Evolutionary conservation across 2,329 filamentous ascomycete genomes (phyloP).

Genomic region (Cladosporium sp.): DNA sequence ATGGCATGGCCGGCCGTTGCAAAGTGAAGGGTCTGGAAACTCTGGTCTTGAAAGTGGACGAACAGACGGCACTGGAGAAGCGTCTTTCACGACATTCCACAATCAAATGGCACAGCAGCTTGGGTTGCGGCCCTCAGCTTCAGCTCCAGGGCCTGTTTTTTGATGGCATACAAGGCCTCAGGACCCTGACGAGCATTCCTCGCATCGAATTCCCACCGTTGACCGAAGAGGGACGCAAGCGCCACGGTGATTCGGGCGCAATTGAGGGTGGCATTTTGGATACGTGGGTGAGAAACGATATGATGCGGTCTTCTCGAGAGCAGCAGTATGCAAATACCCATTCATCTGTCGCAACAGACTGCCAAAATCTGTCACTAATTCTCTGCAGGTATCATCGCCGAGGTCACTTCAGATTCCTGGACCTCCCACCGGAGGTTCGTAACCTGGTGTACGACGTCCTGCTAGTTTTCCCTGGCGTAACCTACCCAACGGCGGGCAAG

Average conservation of each 20-base stretch:
- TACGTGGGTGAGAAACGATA: conserved; percentile 23
- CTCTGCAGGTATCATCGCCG: neutral
- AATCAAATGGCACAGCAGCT: neutral
- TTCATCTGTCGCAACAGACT: too few species aligned
- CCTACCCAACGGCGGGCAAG: neutral
- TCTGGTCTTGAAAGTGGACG: neutral
- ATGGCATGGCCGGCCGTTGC: too few species aligned
- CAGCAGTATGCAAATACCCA: neutral
- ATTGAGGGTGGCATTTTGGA: conserved; percentile 26
- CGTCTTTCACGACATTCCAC: neutral
- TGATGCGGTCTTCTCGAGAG: neutral
- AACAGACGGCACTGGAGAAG: neutral
- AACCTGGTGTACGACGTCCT: conserved; percentile 28
- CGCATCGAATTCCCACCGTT: conserved; percentile 12
- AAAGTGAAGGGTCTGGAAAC: neutral
- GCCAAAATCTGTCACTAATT: neutral
- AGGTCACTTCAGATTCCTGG: conserved; percentile 16
- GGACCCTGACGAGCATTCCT: conserved; percentile 14
- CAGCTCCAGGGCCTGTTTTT: conserved; percentile 16
- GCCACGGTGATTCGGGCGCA: conserved; percentile 15
- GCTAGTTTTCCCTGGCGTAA: neutral
- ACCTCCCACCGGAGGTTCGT: conserved; percentile 32
- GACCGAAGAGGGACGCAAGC: neutral
- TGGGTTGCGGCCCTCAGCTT: conserved; percentile 17
- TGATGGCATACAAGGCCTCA: conserved; percentile 22